Evolutionary conservation across 108 stramenopile species (phyloP).

Genomic region (Fistulifera pelliculosa): DNA sequence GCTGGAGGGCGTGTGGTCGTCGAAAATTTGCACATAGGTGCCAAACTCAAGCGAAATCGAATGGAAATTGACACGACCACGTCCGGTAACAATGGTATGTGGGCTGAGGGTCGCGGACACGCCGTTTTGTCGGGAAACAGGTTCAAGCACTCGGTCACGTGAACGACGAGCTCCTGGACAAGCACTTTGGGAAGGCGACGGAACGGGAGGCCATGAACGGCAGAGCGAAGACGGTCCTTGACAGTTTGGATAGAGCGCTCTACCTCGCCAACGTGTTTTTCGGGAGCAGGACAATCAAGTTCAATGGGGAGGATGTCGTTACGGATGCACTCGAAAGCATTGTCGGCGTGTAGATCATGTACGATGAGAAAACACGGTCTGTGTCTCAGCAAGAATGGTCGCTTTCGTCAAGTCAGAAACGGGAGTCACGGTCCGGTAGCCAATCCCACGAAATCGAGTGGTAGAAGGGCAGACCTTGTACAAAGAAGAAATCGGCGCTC

Average conservation of each 20-base stretch:
- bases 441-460: conserved; percentile 16
- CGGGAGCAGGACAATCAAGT: conserved; percentile 11
- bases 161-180: conserved; percentile 10
- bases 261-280: conserved; percentile 27
- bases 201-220: conserved; percentile 22
- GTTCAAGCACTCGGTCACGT: conserved; percentile 17
- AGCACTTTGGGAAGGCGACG: conserved; percentile 10
- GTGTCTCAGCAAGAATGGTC: neutral
- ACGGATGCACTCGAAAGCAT: neutral
- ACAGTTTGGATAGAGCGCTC: conserved; percentile 26
- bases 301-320: neutral
- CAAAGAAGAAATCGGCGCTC: conserved; percentile 23
- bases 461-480: conserved; percentile 30
- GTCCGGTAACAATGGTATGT: conserved; percentile 8
- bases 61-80: neutral
- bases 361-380: conserved; percentile 1
- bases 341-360: neutral
- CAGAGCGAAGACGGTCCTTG: conserved; percentile 23
- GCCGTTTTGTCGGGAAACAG: conserved; percentile 21
- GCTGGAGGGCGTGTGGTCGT: conserved; percentile 19
- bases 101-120: conserved; percentile 29
- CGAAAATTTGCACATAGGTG: conserved; percentile 13
- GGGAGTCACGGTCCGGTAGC: conserved; percentile 12
- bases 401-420: neutral
- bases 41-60: conserved; percentile 12